Evolutionary conservation across 371 early-diverging fungal genomes (phyloP).

Genomic region (Lichtheimia hyalospora): DNA sequence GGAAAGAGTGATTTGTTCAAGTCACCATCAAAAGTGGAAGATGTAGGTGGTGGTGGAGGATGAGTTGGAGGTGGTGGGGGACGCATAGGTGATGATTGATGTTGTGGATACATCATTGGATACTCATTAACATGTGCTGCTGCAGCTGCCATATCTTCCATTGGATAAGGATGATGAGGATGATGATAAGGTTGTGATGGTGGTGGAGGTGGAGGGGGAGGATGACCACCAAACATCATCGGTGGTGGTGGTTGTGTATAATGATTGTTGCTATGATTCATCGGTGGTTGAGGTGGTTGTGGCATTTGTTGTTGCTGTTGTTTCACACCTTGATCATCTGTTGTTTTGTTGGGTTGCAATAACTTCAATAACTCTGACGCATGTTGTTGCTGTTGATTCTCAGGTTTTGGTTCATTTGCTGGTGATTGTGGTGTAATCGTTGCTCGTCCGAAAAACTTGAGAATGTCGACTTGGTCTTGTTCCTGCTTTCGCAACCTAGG

Average conservation of each 20-base stretch:
- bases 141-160: not conserved
- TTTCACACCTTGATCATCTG: conserved; percentile 2
- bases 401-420: not conserved
- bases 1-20: not conserved
- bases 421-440: conserved; percentile 13
- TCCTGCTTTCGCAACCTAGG: not conserved
- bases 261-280: not conserved
- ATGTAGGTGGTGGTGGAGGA: conserved; percentile 1
- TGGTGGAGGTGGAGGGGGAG: conserved; percentile 6
- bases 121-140: not conserved
- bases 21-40: not conserved
- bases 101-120: not conserved
- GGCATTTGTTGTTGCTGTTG: conserved; percentile 11
- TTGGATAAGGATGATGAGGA: conserved; percentile 1
- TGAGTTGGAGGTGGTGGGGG: conserved; percentile 4
- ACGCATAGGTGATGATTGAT: conserved; percentile 4
- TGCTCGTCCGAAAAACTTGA: conserved; percentile 30
- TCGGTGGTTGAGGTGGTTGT: conserved; percentile 5
- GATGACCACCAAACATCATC: not conserved
- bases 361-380: conserved; percentile 6
- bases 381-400: conserved; percentile 2
- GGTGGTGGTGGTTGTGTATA: not conserved
- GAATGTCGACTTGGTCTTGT: conserved; percentile 23
- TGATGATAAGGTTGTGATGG: not conserved
- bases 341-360: conserved; percentile 9